Base-by-base conservation (phyloP, 306 rosid species). In the Hippophae tibetana region DNA sequence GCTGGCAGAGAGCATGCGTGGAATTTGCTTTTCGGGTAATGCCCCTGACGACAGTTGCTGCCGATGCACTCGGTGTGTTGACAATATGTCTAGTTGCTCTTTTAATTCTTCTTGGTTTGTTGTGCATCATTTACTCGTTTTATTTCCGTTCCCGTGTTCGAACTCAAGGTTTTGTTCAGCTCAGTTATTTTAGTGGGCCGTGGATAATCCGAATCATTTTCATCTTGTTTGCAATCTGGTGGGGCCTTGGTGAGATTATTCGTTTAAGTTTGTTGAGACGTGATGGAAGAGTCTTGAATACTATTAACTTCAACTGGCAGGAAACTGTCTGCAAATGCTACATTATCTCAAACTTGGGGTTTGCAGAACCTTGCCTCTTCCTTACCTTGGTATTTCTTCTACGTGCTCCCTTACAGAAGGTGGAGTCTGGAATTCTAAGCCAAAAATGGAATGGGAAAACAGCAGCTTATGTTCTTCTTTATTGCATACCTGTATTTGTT, bases 1-100 rank as follows among this genome's bases (percentile, higher is more conserved):
- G 92, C 96, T 90, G 95, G 86, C 86, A 78, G 96, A 83, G 89
- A 90, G 98, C 89, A 90, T 90, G 96, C 96, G 85, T 90, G 89
- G 96, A 90, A 83, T 83, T 83, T 83, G 95, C 85, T 84, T 59
- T 76, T 83, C 81, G 92, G 95, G 98, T 87, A 85, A 90, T 90
- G 98, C 98, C 95, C 96, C 98, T 69, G 98, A 76, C 95, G 74
- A 90, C 92, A 72, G 57, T 79, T 72, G 78, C 84, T 90, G 87
- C 96, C 96, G 98, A 90, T 80, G 94, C 89, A 78, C 81, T 90
- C 86, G 92, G 96, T 87, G 92, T 90, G 95, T 85, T 87, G 84
- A 83, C 98, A 47, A 72, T 90, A 70, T 87, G 89, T 78, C 81
- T 90, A 62, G 98, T 87, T 70, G 84, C 80, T 64, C 79, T 90